Base-by-base conservation (phyloP, 2,329 filamentous ascomycete species). In the Thelonectria rubi region DNA sequence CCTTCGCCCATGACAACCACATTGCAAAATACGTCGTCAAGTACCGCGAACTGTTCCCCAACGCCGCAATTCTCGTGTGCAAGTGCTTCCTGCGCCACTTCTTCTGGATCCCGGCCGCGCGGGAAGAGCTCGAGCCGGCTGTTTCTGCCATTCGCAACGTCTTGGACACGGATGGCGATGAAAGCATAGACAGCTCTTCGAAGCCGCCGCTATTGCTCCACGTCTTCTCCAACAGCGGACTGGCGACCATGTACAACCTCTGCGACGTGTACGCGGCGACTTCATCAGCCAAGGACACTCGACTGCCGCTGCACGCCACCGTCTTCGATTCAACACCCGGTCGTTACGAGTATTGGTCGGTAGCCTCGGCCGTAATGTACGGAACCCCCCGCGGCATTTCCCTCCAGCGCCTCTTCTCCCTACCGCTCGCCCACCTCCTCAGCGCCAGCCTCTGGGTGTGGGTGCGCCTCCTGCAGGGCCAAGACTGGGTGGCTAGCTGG, bases 171-270 rank as follows among this genome's bases (percentile, higher is more conserved):
- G 37, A 15, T n/a, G 10, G 32, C 12, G 20, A 17, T n/a, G 14
- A 40, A 18, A 30, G 3, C 26, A 8, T 26, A 7, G 11, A 20
- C 5, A 17, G 32, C 7, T 24, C 21, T 21, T 18, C 49, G 2
- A 53, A 59, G 24, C 56, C 42, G 6, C 14, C 56, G 15, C 14
- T 54, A n/a, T 8, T 54, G 17, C 42, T 54, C 8, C 56, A 54
- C 49, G 14, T 54, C 17, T 58, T 58, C 21, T 58, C 49, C 10
- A 58, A 58, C 9, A 53, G 42, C 6, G 56, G 56, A 15, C 34
- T 54, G 12, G 56, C 40, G 12, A 58, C 49, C 3, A 9, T 18
- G n/a, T 47, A 58, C 20, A 58, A 53, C 24, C 49, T 58, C 3
- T 21, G 49, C 14, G 42, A 58, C 34, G 49, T 53, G 21, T 58